Evolutionary conservation across 805 yeast species (phyloP).

Genomic region (Candida incommunis): DNA sequence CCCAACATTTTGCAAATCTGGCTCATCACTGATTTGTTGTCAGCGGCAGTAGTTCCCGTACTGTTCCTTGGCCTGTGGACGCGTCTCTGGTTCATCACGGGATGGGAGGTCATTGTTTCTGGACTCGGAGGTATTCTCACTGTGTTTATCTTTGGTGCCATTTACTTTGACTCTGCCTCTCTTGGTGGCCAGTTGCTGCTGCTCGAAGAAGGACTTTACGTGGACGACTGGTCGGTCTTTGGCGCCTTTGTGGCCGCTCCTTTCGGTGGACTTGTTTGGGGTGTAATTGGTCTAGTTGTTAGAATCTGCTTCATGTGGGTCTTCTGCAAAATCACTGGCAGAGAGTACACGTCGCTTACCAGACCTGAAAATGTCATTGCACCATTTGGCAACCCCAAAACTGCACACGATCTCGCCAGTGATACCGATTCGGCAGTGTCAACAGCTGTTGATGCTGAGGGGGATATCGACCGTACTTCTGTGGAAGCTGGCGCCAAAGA

Average conservation of each 20-base stretch:
- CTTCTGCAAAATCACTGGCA: conserved; percentile 1
- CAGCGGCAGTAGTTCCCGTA: conserved; percentile 77
- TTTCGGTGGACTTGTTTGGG: conserved; percentile 54
- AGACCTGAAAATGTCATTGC: neutral
- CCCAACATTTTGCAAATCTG: conserved; percentile 75
- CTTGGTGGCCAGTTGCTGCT: conserved; percentile 68
- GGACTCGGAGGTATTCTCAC: conserved; percentile 71
- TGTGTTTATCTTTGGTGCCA: conserved; percentile 71
- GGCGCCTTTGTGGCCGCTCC: conserved; percentile 93
- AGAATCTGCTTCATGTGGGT: conserved; percentile 1
- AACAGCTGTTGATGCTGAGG: neutral
- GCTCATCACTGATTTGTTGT: conserved; percentile 79
- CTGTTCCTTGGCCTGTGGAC: conserved; percentile 65
- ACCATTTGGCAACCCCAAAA: neutral
- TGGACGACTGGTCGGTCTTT: conserved; percentile 83
- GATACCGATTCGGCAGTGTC: neutral
- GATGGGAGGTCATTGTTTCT: conserved; percentile 70
- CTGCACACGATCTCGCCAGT: neutral
- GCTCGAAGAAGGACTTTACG: conserved; percentile 45
- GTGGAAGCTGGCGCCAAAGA: too few relatives aligned
- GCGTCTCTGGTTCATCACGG: conserved; percentile 53
- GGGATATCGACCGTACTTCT: neutral
- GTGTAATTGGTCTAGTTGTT: conserved; percentile 33
- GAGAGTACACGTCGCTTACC: neutral
- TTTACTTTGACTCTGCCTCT: conserved; percentile 62